Evolutionary conservation across 345 rosid species (phyloP), one percentile per base, ranked within the genome.

Genomic region (Salix brachista): DNA sequence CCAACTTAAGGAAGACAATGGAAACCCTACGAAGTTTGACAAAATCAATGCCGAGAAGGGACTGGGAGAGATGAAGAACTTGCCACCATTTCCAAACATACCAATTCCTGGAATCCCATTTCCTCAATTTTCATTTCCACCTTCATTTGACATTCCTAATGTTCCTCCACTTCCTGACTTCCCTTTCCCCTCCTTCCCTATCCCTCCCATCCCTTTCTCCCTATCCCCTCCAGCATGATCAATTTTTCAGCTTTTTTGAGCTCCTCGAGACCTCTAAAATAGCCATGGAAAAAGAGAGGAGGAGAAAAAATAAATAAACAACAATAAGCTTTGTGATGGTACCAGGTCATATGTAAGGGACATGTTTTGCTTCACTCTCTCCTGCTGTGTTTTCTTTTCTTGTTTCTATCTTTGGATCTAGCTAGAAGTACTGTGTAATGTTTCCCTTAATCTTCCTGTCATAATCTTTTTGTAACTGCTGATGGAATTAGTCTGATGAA

Each of bases 141-240:
- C 81, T 72, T 73, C 73, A 32, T 73, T 73, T 42, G 58, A 66
- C 2, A 75, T 75, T 52, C 78, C 72, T 25, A 52, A 67, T 28
- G 9, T 78, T 52, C 77, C 77, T 34, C 77, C 73, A 19, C 62
- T 74, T 7, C 70, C 74, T 23, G 62, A 44, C 30, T 34, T 69
- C 52, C 28, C 69, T 30, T 67, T 67, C 11, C 77, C 72, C 13
- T 32, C 46, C 11, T 60, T 62, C 14, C 75, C 70, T 46, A 1
- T 64, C 2, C 75, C 70, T 73, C 73, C 81, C 17, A 54, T 37
- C 52, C 77, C 78, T 21, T 42, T 21, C 70, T n/a, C 73, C 1
- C 30, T 44, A 4, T 72, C 77, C 21, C 58, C 72, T 28, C 76
- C 73, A 23, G 37, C 67, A n/a, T 65, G 42, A 65, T 70, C 18